Conservation (phyloP, 2,329 filamentous ascomycete species). For the Botrytis galanthina region DNA sequence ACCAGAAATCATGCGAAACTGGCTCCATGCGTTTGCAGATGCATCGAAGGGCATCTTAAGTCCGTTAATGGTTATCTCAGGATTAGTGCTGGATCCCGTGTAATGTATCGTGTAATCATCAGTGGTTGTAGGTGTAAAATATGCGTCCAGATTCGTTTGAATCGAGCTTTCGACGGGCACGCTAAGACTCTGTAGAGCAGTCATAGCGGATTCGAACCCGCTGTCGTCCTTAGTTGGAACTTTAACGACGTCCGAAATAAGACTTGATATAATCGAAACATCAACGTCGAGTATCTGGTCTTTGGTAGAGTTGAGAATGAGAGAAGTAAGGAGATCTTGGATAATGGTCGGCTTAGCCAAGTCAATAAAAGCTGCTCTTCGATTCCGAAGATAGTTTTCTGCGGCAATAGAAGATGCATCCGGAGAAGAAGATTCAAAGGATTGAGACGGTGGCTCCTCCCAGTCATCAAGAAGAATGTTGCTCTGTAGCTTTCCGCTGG, state of each 20-base stretch:
- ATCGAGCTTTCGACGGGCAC: background rate
- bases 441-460: background rate
- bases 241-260: background rate
- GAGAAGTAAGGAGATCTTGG: background rate
- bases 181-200: background rate
- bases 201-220: background rate
- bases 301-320: background rate
- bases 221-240: background rate
- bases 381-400: background rate
- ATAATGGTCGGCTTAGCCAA: background rate
- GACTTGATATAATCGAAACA: background rate
- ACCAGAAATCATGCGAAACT: background rate
- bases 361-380: background rate
- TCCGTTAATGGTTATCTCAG: background rate
- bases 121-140: background rate
- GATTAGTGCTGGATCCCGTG: background rate
- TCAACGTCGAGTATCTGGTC: background rate
- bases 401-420: background rate
- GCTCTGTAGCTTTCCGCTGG: background rate
- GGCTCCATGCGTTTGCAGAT: background rate
- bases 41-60: background rate
- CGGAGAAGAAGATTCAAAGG: background rate
- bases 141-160: background rate
- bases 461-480: background rate
- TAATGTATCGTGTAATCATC: background rate